Percentiles rank a stretch among this genome's conserved stretches.
These are phyloP conservation scores for Komagataella pastoris DNA, from an alignment of 805 yeast genomes.

Conservation along the genomic window DNA sequence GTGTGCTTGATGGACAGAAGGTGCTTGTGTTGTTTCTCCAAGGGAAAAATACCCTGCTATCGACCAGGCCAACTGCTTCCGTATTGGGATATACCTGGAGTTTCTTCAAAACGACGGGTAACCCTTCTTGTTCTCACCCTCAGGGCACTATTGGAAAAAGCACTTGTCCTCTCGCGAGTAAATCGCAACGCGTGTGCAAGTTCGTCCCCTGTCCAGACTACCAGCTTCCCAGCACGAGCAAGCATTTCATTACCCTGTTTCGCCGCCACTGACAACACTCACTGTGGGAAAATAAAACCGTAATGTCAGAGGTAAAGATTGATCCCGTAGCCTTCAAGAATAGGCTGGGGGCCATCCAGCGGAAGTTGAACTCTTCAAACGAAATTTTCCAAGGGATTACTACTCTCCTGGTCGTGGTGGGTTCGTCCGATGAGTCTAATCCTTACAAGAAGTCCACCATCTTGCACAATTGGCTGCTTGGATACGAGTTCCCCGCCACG, in stretches of 20 bases:
- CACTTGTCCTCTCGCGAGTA: neutral
- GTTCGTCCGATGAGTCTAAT: slow-evolving; percentile 77
- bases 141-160: neutral
- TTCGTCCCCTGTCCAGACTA: neutral
- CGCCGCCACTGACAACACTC: neutral
- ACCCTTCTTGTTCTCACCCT: neutral
- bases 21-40: neutral
- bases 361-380: slow-evolving; percentile 12
- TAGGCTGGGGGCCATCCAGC: slow-evolving; percentile 31
- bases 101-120: neutral
- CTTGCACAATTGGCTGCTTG: slow-evolving; percentile 82
- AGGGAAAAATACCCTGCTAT: neutral
- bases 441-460: slow-evolving; percentile 83
- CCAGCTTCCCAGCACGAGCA: neutral
- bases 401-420: slow-evolving; percentile 56
- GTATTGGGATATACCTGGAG: neutral
- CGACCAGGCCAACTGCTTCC: neutral
- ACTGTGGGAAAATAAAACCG: neutral
- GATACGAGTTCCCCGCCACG: slow-evolving; percentile 94
- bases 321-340: slow-evolving; percentile 39
- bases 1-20: neutral
- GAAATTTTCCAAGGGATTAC: slow-evolving; percentile 27
- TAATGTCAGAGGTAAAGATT: slow-evolving; percentile 47
- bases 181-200: neutral
- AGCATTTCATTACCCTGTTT: neutral